phyloP scores from a whole-genome alignment of 306 rosid genomes.

The Prinsepia uniflora region DNA sequence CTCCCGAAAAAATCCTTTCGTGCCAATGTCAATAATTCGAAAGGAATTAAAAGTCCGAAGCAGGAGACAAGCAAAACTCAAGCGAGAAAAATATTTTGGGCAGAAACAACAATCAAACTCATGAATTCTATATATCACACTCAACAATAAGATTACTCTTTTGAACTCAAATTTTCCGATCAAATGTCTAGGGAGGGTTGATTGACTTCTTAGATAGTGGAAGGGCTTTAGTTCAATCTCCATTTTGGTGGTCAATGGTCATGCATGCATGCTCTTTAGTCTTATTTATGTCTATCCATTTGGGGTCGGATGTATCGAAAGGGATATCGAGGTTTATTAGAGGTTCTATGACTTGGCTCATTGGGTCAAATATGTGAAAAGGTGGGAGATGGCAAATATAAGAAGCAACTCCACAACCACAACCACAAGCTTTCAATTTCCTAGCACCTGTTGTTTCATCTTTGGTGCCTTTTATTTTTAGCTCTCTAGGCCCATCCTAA shows the following conservation, averaged over 20 bases:
- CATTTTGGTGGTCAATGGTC: constrained; percentile 22
- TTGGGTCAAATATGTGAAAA: constrained; percentile 14
- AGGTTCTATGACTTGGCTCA: neutral
- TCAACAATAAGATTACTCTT: no score
- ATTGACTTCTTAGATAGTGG: constrained; percentile 1
- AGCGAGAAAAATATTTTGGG: no score
- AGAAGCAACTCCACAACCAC: constrained; percentile 17
- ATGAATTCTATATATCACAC: neutral
- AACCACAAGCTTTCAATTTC: constrained; percentile 2
- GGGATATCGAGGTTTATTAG: constrained; percentile 6
- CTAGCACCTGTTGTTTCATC: constrained; percentile 1
- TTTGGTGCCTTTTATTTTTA: neutral
- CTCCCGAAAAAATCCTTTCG: no score
- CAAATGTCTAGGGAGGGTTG: neutral
- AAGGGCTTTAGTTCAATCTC: constrained; percentile 21
- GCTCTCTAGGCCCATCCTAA: constrained; percentile 25
- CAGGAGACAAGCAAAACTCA: no score
- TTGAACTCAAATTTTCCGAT: no score
- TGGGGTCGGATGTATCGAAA: constrained; percentile 3
- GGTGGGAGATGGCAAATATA: constrained; percentile 1
- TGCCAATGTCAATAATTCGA: no score
- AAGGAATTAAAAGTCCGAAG: no score
- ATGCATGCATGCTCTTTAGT: neutral
- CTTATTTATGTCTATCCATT: constrained; percentile 4
- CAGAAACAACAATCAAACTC: no score